Evolutionary conservation across 1,139 yeast species (phyloP).

Genomic region (Pichia sp.): DNA sequence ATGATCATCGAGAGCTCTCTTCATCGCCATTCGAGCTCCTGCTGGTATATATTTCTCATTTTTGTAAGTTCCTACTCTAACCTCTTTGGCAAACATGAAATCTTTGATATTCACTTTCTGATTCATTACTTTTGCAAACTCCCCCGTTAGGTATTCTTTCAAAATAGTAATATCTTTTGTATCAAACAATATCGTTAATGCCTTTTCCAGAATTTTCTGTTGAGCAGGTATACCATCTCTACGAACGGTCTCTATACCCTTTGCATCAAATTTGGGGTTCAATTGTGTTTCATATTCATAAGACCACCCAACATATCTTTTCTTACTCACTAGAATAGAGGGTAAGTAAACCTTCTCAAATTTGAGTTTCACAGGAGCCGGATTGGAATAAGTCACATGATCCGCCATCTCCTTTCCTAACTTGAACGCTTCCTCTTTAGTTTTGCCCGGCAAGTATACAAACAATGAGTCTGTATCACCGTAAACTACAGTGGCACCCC

Average conservation of each 20-base stretch:
- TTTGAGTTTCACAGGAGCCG: slow-evolving; percentile 74
- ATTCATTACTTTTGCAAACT: slow-evolving; percentile 56
- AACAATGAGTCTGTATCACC: slow-evolving; percentile 96
- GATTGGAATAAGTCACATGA: slow-evolving; percentile 56
- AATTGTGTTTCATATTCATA: slow-evolving; percentile 53
- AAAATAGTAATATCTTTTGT: slow-evolving; percentile 65
- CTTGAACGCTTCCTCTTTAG: slow-evolving; percentile 67
- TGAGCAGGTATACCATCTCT: slow-evolving; percentile 95
- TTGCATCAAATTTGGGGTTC: slow-evolving; percentile 78
- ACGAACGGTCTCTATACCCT: slow-evolving; percentile 91
- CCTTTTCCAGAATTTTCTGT: slow-evolving; percentile 69
- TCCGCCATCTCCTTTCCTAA: slow-evolving; percentile 67
- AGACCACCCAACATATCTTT: slow-evolving; percentile 82
- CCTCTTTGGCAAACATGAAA: slow-evolving; percentile 90
- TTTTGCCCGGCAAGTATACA: slow-evolving; percentile 81
- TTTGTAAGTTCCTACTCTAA: slow-evolving; percentile 75
- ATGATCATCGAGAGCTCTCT: slow-evolving; percentile 54
- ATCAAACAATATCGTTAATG: slow-evolving; percentile 62
- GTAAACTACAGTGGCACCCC: slow-evolving; percentile 92
- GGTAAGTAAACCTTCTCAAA: slow-evolving; percentile 94
- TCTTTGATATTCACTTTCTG: slow-evolving; percentile 68
- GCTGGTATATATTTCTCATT: slow-evolving; percentile 73
- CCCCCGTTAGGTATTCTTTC: slow-evolving; percentile 54
- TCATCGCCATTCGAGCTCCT: slow-evolving; percentile 75
- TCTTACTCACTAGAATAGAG: slow-evolving; percentile 73